Conservation (phyloP, 1,139 yeast genomes). For the Taiozyma sp. region DNA sequence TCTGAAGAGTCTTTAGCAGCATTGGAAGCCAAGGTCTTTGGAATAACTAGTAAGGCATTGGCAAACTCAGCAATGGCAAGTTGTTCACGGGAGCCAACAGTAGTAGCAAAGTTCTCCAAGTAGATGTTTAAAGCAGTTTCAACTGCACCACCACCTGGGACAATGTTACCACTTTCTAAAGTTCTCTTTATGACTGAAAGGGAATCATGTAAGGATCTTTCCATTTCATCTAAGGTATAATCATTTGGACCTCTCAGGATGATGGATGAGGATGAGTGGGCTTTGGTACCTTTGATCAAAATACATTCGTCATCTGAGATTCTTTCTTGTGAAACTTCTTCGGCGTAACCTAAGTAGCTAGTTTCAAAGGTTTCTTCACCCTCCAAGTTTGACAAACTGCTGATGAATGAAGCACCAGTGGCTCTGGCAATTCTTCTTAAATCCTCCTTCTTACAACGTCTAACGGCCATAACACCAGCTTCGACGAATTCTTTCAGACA, state of each 20-base stretch:
- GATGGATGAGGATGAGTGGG: conserved; percentile 88
- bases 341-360: conserved; percentile 83
- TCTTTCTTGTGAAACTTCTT: conserved; percentile 86
- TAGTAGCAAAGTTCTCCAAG: conserved; percentile 95
- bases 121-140: conserved; percentile 94
- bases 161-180: conserved; percentile 89
- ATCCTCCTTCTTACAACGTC: conserved; percentile 97
- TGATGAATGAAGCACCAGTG: conserved; percentile 90
- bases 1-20: conserved; percentile 98
- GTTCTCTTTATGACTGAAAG: conserved; percentile 94
- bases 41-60: conserved; percentile 80
- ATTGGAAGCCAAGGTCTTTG: conserved; percentile 94
- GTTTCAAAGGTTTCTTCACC: conserved; percentile 97
- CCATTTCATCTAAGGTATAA: conserved; percentile 97
- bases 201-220: conserved; percentile 93
- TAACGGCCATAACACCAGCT: conserved; percentile 94
- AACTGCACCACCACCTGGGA: conserved; percentile 99
- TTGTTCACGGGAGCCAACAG: conserved; percentile 97
- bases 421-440: conserved; percentile 96
- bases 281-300: conserved; percentile 88
- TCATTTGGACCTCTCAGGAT: conserved; percentile 96
- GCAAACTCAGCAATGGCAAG: conserved; percentile 98
- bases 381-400: conserved; percentile 88
- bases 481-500: conserved; percentile 95
- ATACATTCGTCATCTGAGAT: conserved; percentile 98